Conservation (phyloP, 1,139 yeast species). For the Protomyces pachydermus region DNA sequence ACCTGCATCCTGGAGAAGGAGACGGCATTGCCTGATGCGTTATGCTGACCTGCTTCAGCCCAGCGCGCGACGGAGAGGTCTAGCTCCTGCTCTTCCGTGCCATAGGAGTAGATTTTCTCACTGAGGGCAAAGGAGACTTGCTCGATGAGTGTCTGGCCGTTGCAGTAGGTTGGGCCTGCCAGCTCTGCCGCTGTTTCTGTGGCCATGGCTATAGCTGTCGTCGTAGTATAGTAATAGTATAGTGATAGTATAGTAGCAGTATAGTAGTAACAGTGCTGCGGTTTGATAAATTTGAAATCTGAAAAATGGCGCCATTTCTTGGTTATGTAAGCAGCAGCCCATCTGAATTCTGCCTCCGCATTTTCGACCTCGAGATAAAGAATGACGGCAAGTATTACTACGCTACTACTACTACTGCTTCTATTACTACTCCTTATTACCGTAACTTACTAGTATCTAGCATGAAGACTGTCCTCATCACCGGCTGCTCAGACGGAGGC, state of each 20-base stretch:
- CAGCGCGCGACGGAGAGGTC: conserved; percentile 61
- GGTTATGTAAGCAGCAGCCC: too few relatives aligned
- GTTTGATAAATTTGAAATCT: too few relatives aligned
- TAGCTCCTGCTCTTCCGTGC: conserved; percentile 57
- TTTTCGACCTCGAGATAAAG: too few relatives aligned
- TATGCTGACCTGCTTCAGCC: conserved; percentile 48
- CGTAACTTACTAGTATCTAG: neutral
- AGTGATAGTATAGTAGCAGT: too few relatives aligned
- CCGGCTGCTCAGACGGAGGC: conserved; percentile 74
- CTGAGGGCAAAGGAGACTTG: conserved; percentile 63
- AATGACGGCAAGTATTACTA: too few relatives aligned
- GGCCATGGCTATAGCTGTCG: too few relatives aligned
- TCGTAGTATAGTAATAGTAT: too few relatives aligned
- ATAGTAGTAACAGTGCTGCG: too few relatives aligned
- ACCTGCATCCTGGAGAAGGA: conserved; percentile 60
- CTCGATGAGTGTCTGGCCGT: conserved; percentile 61
- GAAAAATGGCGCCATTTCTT: too few relatives aligned
- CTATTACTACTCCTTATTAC: neutral
- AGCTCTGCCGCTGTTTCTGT: conserved; percentile 47
- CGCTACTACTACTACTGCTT: too few relatives aligned
- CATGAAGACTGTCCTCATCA: conserved; percentile 50
- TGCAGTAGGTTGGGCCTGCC: conserved; percentile 50
- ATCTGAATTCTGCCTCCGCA: too few relatives aligned
- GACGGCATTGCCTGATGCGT: conserved; percentile 56
- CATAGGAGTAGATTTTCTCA: conserved; percentile 63